phyloP scores from a whole-genome alignment of 331 rosid species.

The Pyrus hybrid region DNA sequence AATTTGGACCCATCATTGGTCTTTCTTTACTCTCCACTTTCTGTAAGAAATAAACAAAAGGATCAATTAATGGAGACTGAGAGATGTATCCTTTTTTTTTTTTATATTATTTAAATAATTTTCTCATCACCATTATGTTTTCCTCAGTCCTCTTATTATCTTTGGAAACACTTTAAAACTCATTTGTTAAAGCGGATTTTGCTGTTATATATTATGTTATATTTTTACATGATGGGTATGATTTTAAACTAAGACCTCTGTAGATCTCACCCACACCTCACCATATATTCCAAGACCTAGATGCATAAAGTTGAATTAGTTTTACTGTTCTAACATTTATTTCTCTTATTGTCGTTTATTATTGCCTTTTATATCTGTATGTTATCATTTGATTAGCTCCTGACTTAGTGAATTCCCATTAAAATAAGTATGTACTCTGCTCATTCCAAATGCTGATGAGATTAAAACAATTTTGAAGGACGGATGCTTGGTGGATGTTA shows the following conservation, averaged over 20 bases:
- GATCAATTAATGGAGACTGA: background rate
- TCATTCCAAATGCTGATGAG: conserved; percentile 3
- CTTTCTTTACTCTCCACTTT: background rate
- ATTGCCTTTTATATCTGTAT: background rate
- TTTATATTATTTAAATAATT: background rate
- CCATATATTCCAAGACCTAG: background rate
- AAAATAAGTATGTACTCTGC: background rate
- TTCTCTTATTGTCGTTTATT: background rate
- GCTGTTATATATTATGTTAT: background rate
- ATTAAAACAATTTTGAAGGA: conserved; percentile 47
- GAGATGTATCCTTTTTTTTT: background rate
- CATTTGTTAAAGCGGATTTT: background rate
- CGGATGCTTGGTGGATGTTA: conserved; percentile 71
- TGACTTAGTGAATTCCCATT: background rate
- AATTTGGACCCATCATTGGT: background rate
- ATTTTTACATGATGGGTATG: background rate
- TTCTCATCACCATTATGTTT: background rate
- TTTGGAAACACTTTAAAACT: background rate
- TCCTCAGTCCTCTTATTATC: background rate
- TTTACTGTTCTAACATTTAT: background rate
- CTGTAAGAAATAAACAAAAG: background rate
- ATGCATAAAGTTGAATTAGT: background rate
- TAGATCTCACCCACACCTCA: background rate
- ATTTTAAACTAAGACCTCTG: background rate
- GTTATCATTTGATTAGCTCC: background rate